These are phyloP conservation scores for Fusarium beomiforme DNA, from an alignment of 2,329 filamentous ascomycete species.

Conservation along the genomic window DNA sequence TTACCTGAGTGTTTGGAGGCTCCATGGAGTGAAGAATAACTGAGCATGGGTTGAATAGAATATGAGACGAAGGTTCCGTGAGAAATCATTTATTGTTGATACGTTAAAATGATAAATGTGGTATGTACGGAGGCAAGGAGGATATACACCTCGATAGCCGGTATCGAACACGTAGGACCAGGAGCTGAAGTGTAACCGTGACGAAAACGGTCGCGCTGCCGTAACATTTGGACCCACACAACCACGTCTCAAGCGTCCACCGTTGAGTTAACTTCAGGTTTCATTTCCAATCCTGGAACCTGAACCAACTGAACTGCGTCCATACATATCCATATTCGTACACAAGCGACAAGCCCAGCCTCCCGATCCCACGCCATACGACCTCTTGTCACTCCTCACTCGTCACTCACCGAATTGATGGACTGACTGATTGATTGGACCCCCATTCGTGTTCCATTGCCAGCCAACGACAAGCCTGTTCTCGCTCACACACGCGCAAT, in stretches of 20 bases:
- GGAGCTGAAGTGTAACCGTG: slow-evolving; percentile 23
- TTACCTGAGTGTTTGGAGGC: not conserved
- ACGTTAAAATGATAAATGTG: not conserved
- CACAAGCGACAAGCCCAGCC: slow-evolving; percentile 40
- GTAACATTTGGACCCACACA: slow-evolving; percentile 37
- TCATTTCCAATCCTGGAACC: slow-evolving; percentile 41
- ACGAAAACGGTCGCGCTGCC: slow-evolving; percentile 30
- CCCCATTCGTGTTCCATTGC: slow-evolving; percentile 31
- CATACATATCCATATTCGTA: slow-evolving; percentile 32
- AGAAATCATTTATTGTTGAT: not conserved
- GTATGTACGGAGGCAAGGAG: not conserved
- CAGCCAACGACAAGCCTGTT: slow-evolving; percentile 35
- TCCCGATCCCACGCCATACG: slow-evolving; percentile 23
- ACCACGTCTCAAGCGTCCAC: slow-evolving; percentile 36
- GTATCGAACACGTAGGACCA: not conserved
- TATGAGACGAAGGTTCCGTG: not conserved
- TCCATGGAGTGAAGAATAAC: not conserved
- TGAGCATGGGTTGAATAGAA: not conserved
- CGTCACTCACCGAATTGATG: slow-evolving; percentile 11
- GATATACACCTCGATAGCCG: not conserved
- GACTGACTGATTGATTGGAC: slow-evolving; percentile 20
- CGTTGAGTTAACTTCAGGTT: slow-evolving; percentile 36
- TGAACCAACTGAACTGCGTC: slow-evolving; percentile 41
- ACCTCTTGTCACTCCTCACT: slow-evolving; percentile 12
- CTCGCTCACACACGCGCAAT: slow-evolving; percentile 26